Base-by-base conservation (phyloP, 2,329 filamentous ascomycete genomes). In the Sporothrix inflata region DNA sequence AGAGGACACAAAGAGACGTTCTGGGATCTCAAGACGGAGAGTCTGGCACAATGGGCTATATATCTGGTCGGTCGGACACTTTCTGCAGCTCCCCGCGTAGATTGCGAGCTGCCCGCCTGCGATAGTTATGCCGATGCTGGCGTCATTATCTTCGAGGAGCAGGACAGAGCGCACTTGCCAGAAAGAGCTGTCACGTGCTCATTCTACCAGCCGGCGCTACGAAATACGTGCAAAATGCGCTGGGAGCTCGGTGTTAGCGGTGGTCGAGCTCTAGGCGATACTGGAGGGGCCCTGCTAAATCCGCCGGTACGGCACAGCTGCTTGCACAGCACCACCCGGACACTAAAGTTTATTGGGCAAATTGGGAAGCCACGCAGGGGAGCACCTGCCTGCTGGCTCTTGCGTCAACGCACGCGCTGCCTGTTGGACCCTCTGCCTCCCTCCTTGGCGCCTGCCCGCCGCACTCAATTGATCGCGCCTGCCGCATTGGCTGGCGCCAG, bases 401-500 rank as follows among this genome's bases (percentile, higher is more conserved):
- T 72, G 66, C 71, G 71, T 72, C 65, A 69, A 69, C 55, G 45
- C 65, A 3, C 34, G 38, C 45, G 66, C 67, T 72, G 66, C 71
- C 71, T 72, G 67, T 34, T 60, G 60, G 40, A 21, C 27, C 53
- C 38, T n/a, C n/a, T n/a, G n/a, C n/a, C n/a, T 63, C 60, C 21
- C 30, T 34, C 30, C 30, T 34, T 34, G 30, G 30, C 30, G 6
- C 30, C 30, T 34, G 30, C 30, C 30, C 30, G 30, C 30, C n/a
- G 40, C 34, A 11, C 24, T 27, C 14, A 42, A 49, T 27, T 55
- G 47, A 30, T 45, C 8, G 49, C 24, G 63, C 49, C 53, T 30
- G 49, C 49, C 24, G 38, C 70, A 24, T 24, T 12, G 9, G 61
- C 66, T 53, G 27, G 47, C 47, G n/a, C 47, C 38, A 61, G 40